Evolutionary conservation across 495 filamentous ascomycete species (phyloP).

Genomic region (Emericellopsis terricola): DNA sequence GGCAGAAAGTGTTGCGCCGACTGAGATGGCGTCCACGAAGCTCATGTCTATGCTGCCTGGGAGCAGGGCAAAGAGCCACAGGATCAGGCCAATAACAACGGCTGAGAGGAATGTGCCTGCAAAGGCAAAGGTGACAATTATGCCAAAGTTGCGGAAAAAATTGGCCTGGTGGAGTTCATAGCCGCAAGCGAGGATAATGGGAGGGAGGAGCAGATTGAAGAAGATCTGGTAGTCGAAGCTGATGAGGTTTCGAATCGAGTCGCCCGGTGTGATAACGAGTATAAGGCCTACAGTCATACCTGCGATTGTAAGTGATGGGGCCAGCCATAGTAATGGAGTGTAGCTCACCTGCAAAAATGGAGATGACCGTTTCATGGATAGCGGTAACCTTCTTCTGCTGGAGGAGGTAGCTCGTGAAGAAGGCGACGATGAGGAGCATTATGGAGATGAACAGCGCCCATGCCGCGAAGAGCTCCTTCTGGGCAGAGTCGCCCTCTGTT

Average conservation of each 20-base stretch:
- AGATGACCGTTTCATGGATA: slow-evolving; percentile 93
- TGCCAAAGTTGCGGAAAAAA: slow-evolving; percentile 96
- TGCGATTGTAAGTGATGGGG: too few relatives aligned
- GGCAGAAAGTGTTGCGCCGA: slow-evolving; percentile 88
- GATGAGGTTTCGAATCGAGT: slow-evolving; percentile 70
- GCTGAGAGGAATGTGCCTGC: slow-evolving; percentile 95
- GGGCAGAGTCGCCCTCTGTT: slow-evolving; percentile 26
- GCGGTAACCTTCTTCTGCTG: slow-evolving; percentile 92
- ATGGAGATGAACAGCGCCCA: slow-evolving; percentile 96
- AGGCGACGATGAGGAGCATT: slow-evolving; percentile 73
- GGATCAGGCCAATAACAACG: slow-evolving; percentile 69
- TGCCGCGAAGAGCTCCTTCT: slow-evolving; percentile 86
- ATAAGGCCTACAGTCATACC: slow-evolving; percentile 93
- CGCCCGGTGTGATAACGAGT: slow-evolving; percentile 58
- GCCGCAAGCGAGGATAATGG: slow-evolving; percentile 91
- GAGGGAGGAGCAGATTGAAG: slow-evolving; percentile 93
- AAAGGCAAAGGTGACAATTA: slow-evolving; percentile 96
- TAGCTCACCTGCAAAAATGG: slow-evolving; percentile 80
- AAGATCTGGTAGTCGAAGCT: slow-evolving; percentile 98
- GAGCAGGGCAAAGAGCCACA: slow-evolving; percentile 78
- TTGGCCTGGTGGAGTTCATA: slow-evolving; percentile 97
- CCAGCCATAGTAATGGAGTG: not conserved
- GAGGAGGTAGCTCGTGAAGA: slow-evolving; percentile 92
- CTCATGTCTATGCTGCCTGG: slow-evolving; percentile 73
- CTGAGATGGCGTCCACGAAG: slow-evolving; percentile 87